Conservation (phyloP, 1,284 basidiomycete species). For the Fomitiporia mediterranea region DNA sequence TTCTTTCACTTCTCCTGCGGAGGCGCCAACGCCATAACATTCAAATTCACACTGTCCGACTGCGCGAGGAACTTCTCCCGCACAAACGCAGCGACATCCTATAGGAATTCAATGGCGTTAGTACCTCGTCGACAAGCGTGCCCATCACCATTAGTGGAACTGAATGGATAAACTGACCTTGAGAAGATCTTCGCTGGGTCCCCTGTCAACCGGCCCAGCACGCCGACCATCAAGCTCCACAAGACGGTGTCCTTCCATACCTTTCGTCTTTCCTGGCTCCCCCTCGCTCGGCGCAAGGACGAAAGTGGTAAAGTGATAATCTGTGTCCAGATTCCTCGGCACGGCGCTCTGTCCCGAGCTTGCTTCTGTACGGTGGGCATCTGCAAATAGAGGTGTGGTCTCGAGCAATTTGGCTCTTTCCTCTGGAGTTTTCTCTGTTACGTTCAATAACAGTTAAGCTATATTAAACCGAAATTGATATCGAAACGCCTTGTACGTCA, state of each 20-base stretch:
- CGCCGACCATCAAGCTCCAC: slow-evolving; percentile 82
- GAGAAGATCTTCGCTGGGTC: slow-evolving; percentile 58
- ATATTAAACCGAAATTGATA: slow-evolving; percentile 21
- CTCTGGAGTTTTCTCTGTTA: slow-evolving; percentile 55
- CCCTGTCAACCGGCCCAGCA: slow-evolving; percentile 74
- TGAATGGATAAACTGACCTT: slow-evolving; percentile 36
- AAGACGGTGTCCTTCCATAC: slow-evolving; percentile 41
- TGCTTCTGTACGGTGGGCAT: slow-evolving; percentile 71
- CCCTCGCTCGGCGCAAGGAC: slow-evolving; percentile 58
- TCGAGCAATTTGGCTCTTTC: slow-evolving; percentile 74
- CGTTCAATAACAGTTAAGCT: slow-evolving; percentile 19
- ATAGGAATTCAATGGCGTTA: slow-evolving; percentile 4
- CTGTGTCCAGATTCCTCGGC: slow-evolving; percentile 51
- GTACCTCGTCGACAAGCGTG: too few species aligned
- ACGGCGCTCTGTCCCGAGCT: slow-evolving; percentile 63
- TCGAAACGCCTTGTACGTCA: slow-evolving; percentile 24
- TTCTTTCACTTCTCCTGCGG: neutral
- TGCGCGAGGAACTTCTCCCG: slow-evolving; percentile 58
- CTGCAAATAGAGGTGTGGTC: slow-evolving; percentile 68
- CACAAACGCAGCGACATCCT: slow-evolving; percentile 71
- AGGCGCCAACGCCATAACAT: slow-evolving; percentile 18
- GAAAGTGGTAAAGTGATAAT: slow-evolving; percentile 85
- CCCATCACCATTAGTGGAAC: too few species aligned
- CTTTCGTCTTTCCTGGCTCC: slow-evolving; percentile 31
- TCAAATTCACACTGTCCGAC: slow-evolving; percentile 55